phyloP scores from a whole-genome alignment of 1,284 basidiomycete species.

The Athelia sp. region DNA sequence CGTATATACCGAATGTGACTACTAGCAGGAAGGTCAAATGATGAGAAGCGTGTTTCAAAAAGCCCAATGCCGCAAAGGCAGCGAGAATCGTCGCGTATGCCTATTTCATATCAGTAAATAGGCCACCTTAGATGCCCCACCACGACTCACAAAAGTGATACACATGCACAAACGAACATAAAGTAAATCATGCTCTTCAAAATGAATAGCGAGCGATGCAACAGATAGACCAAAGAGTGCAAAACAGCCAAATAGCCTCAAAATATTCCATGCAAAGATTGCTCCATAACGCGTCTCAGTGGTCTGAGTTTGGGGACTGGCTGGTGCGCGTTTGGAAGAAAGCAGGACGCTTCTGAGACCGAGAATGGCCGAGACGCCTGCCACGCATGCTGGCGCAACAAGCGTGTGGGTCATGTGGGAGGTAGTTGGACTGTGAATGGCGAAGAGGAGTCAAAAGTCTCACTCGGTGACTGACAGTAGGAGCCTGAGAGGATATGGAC shows the following conservation, averaged over 20 bases:
- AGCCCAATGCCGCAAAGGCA: neutral
- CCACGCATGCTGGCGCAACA: too few relatives aligned
- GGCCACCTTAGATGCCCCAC: neutral
- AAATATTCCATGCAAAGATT: conserved; percentile 30
- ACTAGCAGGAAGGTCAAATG: conserved; percentile 19
- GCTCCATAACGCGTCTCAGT: neutral
- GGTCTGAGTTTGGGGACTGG: too few relatives aligned
- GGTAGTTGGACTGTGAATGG: too few relatives aligned
- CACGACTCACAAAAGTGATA: conserved; percentile 8
- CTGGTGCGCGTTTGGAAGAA: too few relatives aligned
- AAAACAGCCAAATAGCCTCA: conserved; percentile 31
- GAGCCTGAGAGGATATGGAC: too few relatives aligned
- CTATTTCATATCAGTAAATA: conserved; percentile 4
- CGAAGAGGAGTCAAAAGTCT: too few relatives aligned
- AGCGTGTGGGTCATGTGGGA: too few relatives aligned
- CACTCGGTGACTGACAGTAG: too few relatives aligned
- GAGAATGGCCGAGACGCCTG: too few relatives aligned
- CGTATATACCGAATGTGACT: conserved; percentile 31
- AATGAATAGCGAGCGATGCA: conserved; percentile 17
- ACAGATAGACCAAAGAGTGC: conserved; percentile 32
- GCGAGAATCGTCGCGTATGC: conserved; percentile 12
- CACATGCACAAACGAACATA: conserved; percentile 2
- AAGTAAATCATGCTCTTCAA: conserved; percentile 13
- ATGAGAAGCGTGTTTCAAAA: neutral
- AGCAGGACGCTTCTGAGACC: too few relatives aligned